phyloP scores from a whole-genome alignment of 2,329 filamentous ascomycete species.

The Sarocladium oryzae region DNA sequence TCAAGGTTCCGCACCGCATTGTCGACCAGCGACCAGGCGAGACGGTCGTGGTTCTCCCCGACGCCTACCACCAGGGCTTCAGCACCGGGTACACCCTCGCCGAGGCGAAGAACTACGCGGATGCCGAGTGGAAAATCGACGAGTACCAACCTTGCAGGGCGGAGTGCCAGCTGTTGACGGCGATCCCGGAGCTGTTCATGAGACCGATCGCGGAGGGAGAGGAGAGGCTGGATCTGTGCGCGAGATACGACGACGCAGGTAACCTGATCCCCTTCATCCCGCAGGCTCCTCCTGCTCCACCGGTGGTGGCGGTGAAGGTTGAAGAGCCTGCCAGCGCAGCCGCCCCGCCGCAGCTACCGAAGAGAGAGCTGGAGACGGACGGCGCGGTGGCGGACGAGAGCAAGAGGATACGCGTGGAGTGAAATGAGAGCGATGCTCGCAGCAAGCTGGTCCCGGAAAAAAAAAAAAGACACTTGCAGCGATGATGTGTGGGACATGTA shows the following conservation, averaged over 20 bases:
- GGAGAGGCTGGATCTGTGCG: slow-evolving; percentile 26
- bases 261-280: neutral
- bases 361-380: slow-evolving; percentile 12
- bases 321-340: slow-evolving; percentile 8
- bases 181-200: slow-evolving; percentile 29
- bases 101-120: slow-evolving; percentile 34
- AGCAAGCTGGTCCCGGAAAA: too few relatives aligned
- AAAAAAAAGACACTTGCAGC: neutral
- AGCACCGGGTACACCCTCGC: slow-evolving; percentile 35
- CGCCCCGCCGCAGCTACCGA: slow-evolving; percentile 13
- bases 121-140: slow-evolving; percentile 27
- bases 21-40: slow-evolving; percentile 32
- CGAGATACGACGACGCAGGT: slow-evolving; percentile 17
- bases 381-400: neutral
- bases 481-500: neutral
- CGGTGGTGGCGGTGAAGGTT: neutral
- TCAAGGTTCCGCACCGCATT: slow-evolving; percentile 30
- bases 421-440: neutral
- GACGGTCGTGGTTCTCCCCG: slow-evolving; percentile 32
- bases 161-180: slow-evolving; percentile 27
- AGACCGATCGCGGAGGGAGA: slow-evolving; percentile 25
- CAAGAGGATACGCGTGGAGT: slow-evolving; percentile 7
- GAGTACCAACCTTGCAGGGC: slow-evolving; percentile 28
- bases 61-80: slow-evolving; percentile 34
- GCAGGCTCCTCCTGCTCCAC: neutral